These are phyloP conservation scores for Alternaria solani DNA, from an alignment of 2,329 filamentous ascomycete genomes.

Conservation along the genomic window DNA sequence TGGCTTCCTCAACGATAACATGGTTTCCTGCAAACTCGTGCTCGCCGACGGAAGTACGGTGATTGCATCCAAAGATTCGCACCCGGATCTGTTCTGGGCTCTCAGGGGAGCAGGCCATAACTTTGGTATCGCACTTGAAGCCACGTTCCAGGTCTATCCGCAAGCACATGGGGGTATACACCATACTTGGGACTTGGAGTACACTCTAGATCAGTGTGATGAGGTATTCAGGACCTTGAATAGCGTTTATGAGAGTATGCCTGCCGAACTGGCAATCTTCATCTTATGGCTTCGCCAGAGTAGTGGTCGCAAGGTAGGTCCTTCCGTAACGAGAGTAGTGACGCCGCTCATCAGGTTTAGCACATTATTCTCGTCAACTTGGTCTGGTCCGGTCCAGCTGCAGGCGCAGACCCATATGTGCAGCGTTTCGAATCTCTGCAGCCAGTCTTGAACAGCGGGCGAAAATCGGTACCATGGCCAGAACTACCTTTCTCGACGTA, in stretches of 20 bases:
- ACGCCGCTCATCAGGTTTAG: background rate
- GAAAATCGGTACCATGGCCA: constrained; percentile 12
- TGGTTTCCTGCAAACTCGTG: constrained; percentile 9
- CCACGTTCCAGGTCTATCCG: constrained; percentile 7
- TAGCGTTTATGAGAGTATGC: constrained; percentile 9
- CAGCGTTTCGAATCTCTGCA: constrained; percentile 8
- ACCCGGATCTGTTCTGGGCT: constrained; percentile 5
- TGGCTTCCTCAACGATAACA: constrained; percentile 14
- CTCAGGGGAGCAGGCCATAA: constrained; percentile 12
- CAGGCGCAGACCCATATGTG: constrained; percentile 1
- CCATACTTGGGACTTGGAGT: constrained; percentile 14
- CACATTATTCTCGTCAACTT: constrained; percentile 10
- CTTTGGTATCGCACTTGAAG: constrained; percentile 11
- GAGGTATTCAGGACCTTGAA: constrained; percentile 10
- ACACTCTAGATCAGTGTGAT: constrained; percentile 9
- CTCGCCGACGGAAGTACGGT: constrained; percentile 7
- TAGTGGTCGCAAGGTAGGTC: constrained; percentile 7
- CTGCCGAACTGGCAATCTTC: constrained; percentile 10
- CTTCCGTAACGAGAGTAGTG: background rate
- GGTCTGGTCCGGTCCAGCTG: constrained; percentile 8
- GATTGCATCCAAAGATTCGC: background rate
- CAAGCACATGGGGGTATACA: constrained; percentile 9
- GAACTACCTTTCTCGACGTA: constrained; percentile 11
- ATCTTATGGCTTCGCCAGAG: constrained; percentile 11
- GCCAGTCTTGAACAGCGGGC: constrained; percentile 6